Conservation (phyloP, 148 eudicot species). For the Spergularia marina region DNA sequence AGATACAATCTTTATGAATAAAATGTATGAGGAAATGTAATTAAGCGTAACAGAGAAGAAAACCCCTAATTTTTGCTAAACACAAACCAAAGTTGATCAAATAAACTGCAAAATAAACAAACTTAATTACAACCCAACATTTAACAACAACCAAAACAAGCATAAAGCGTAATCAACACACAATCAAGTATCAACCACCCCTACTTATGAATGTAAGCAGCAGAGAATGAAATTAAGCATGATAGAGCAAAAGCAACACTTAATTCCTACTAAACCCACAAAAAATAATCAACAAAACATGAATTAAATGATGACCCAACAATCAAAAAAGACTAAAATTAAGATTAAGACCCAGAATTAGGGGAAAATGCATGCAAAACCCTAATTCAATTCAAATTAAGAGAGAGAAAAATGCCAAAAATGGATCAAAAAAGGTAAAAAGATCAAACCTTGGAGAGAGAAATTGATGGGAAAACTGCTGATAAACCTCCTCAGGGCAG, state of each 20-base stretch:
- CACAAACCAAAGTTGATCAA: too few relatives aligned
- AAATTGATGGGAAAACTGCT: not conserved
- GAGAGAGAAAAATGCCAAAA: not conserved
- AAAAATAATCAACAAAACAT: not conserved
- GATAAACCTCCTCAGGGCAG: not conserved
- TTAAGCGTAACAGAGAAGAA: too few relatives aligned
- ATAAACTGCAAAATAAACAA: too few relatives aligned
- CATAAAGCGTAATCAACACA: not conserved
- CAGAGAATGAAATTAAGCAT: not conserved
- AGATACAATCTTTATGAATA: too few relatives aligned
- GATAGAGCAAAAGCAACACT: not conserved
- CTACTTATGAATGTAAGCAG: not conserved
- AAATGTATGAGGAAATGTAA: too few relatives aligned
- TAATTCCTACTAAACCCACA: not conserved
- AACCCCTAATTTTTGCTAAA: too few relatives aligned
- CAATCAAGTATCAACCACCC: not conserved
- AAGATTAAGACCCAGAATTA: not conserved
- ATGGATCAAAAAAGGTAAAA: not conserved
- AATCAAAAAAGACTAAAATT: not conserved
- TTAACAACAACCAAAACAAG: too few relatives aligned
- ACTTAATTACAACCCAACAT: too few relatives aligned
- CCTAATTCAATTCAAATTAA: not conserved
- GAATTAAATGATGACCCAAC: not conserved
- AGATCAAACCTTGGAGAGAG: conserved; percentile 20
- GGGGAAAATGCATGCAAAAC: conserved; percentile 3